These are phyloP conservation scores for Phylloporus sp. DNA, from an alignment of 768 basidiomycete genomes.

Conservation along the genomic window DNA sequence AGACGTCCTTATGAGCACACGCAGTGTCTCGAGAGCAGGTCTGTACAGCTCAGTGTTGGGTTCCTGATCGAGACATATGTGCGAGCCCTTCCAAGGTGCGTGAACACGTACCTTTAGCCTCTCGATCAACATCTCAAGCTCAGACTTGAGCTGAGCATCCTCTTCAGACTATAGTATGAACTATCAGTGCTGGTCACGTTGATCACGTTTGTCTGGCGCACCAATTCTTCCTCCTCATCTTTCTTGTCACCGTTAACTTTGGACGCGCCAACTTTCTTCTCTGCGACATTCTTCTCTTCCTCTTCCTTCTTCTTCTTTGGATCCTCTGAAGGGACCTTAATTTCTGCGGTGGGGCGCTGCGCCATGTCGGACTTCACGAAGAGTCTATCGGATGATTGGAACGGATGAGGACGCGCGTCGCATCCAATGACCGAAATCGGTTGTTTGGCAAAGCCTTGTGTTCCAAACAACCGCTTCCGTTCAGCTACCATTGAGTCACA, in stretches of 20 bases:
- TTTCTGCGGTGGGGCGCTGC: conserved; percentile 53
- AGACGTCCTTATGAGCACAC: conserved; percentile 91
- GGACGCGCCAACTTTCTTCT: conserved; percentile 55
- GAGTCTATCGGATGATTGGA: conserved; percentile 1
- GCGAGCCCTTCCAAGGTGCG: not conserved
- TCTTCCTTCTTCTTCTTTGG: conserved; percentile 63
- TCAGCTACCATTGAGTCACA: not conserved
- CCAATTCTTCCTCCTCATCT: conserved; percentile 69
- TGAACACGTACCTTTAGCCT: conserved; percentile 68
- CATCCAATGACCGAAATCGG: conserved; percentile 21
- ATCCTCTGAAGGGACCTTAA: conserved; percentile 68
- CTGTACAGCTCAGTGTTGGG: conserved; percentile 77
- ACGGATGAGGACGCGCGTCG: conserved; percentile 30
- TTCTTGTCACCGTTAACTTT: conserved; percentile 52
- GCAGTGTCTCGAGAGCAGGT: conserved; percentile 88
- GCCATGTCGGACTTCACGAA: conserved; percentile 43
- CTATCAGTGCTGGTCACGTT: conserved; percentile 7
- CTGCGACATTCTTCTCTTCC: conserved; percentile 37
- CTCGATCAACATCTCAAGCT: conserved; percentile 96
- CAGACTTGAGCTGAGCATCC: conserved; percentile 87
- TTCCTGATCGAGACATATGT: conserved; percentile 57
- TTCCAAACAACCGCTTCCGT: conserved; percentile 28
- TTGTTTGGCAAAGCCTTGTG: conserved; percentile 30
- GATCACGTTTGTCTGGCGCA: conserved; percentile 39
- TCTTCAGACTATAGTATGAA: conserved; percentile 73